Conservation (phyloP, 1,139 yeast genomes). For the Geotrichum histeridarum region DNA sequence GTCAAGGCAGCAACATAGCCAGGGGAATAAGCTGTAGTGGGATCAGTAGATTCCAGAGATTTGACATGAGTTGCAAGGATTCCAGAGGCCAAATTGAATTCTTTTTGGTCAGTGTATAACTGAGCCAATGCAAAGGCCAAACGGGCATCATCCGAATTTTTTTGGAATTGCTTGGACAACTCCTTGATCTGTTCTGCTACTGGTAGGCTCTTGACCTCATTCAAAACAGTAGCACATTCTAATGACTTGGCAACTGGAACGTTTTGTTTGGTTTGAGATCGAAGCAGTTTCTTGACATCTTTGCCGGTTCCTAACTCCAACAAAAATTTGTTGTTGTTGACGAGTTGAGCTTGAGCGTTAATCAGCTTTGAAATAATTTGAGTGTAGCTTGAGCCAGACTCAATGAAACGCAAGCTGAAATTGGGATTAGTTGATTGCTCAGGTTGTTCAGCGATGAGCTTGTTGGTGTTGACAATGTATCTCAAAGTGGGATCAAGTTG, state of each 20-base stretch:
- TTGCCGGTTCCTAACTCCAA: slow-evolving; percentile 30
- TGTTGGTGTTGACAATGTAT: slow-evolving; percentile 22
- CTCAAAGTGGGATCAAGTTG: slow-evolving; percentile 22
- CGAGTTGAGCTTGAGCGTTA: slow-evolving; percentile 23
- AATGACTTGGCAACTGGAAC: slow-evolving; percentile 15
- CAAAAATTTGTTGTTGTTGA: slow-evolving; percentile 28
- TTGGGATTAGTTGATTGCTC: slow-evolving; percentile 26
- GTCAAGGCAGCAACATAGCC: slow-evolving; percentile 45
- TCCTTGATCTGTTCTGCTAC: slow-evolving; percentile 18
- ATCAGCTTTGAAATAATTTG: slow-evolving; percentile 21
- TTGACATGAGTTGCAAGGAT: slow-evolving; percentile 39
- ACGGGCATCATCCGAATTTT: slow-evolving; percentile 24
- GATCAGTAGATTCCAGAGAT: slow-evolving; percentile 13
- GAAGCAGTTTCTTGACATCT: slow-evolving; percentile 21
- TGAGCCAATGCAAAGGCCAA: slow-evolving; percentile 42
- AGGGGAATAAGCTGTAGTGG: slow-evolving; percentile 38
- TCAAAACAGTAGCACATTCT: slow-evolving; percentile 17
- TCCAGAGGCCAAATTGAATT: slow-evolving; percentile 36
- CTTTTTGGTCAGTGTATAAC: slow-evolving; percentile 40
- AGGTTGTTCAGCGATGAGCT: slow-evolving; percentile 15
- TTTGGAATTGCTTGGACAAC: slow-evolving; percentile 20
- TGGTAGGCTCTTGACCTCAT: slow-evolving; percentile 14
- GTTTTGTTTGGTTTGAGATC: slow-evolving; percentile 7
- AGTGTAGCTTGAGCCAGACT: slow-evolving; percentile 22
- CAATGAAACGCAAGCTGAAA: slow-evolving; percentile 26